phyloP scores from a whole-genome alignment of 2,329 filamentous ascomycete species.

The Trichophyton rubrum region DNA sequence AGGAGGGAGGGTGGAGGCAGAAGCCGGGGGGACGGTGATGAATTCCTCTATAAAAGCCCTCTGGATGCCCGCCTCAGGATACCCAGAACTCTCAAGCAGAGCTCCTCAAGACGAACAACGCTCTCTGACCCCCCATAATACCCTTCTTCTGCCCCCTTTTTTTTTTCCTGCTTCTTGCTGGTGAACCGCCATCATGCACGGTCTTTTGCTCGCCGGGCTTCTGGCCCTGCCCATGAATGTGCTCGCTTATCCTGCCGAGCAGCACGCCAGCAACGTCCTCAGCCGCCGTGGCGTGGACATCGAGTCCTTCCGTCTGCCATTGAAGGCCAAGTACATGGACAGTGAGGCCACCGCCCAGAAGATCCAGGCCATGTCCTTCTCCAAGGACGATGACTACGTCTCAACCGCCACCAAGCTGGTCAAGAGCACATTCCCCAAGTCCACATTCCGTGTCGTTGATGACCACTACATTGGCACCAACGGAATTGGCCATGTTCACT shows the following conservation, averaged over 20 bases:
- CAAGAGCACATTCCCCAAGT: slow-evolving; percentile 6
- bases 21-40: too few species aligned
- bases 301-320: slow-evolving; percentile 8
- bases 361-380: slow-evolving; percentile 2
- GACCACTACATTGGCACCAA: slow-evolving; percentile 13
- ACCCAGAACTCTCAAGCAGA: background rate
- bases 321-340: slow-evolving; percentile 9
- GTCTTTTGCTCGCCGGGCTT: slow-evolving; percentile 5
- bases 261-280: background rate
- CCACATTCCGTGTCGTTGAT: slow-evolving; percentile 10
- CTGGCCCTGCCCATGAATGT: slow-evolving; percentile 4
- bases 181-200: slow-evolving; percentile 3
- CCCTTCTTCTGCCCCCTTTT: background rate
- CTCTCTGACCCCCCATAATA: background rate
- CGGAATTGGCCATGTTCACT: slow-evolving; percentile 10
- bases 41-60: background rate
- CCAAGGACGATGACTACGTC: slow-evolving; percentile 8
- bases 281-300: slow-evolving; percentile 9
- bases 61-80: background rate
- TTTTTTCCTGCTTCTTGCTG: background rate
- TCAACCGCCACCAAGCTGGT: slow-evolving; percentile 9
- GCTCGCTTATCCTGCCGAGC: background rate
- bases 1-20: too few species aligned
- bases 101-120: slow-evolving; percentile 2
- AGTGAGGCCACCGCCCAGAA: background rate